Evolutionary conservation across 345 rosid species (phyloP).

Genomic region (Erucastrum elatum): DNA sequence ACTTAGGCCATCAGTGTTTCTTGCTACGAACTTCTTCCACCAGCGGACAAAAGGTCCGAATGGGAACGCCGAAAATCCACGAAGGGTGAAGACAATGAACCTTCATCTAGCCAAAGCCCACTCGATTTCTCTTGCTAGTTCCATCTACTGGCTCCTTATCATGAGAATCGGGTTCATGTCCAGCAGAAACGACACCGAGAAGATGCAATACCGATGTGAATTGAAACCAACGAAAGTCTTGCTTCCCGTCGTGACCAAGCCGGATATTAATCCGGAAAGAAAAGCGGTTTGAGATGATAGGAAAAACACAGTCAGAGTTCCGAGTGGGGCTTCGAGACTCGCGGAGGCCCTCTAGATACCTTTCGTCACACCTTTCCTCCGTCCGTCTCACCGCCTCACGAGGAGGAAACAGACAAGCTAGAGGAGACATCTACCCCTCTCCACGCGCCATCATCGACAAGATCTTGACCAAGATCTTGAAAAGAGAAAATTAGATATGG

Average conservation of each 20-base stretch:
- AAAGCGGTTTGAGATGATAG: background rate
- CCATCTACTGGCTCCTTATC: background rate
- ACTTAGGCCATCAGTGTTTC: background rate
- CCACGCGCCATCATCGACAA: background rate
- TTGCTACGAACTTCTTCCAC: background rate
- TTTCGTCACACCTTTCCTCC: background rate
- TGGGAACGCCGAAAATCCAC: background rate
- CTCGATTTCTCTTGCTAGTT: background rate
- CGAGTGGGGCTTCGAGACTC: background rate
- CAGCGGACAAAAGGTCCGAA: background rate
- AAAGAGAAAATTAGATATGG: too few relatives aligned
- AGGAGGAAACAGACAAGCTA: background rate
- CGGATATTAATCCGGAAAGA: background rate
- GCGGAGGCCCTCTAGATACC: background rate
- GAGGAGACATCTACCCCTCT: background rate
- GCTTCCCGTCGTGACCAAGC: background rate
- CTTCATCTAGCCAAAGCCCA: background rate
- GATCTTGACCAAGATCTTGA: background rate
- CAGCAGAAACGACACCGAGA: background rate
- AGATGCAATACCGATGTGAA: background rate
- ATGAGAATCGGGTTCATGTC: background rate
- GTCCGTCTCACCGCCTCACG: background rate
- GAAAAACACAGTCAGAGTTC: background rate
- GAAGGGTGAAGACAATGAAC: background rate
- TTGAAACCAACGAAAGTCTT: background rate